Evolutionary conservation across 139 green algal species (phyloP).

Genomic region (Chlorella vulgaris): DNA sequence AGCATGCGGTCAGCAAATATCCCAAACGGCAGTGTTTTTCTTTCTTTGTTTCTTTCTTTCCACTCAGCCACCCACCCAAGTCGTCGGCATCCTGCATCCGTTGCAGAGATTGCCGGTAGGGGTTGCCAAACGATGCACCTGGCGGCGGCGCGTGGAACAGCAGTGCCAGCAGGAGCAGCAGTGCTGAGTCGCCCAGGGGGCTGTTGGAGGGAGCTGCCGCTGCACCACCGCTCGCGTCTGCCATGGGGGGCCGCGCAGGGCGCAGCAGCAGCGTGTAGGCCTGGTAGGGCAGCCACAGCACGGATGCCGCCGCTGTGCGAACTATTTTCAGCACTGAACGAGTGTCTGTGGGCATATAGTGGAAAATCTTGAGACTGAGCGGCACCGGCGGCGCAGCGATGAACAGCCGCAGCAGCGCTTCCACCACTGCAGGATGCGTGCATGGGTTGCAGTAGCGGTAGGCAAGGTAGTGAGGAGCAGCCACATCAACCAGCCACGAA

Average conservation of each 20-base stretch:
- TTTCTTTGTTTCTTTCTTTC: no score
- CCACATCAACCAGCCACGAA: no score
- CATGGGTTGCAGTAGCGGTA: no score
- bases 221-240: not conserved
- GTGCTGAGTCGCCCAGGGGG: slow-evolving; percentile 56
- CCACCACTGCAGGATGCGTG: slow-evolving; percentile 20
- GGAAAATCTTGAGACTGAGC: slow-evolving; percentile 33
- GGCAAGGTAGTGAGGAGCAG: no score
- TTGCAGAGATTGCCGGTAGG: slow-evolving; percentile 56
- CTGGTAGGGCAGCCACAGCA: slow-evolving; percentile 70
- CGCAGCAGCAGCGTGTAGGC: slow-evolving; percentile 63
- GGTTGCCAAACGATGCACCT: slow-evolving; percentile 47
- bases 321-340: slow-evolving; percentile 46
- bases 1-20: no score
- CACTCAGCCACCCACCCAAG: not conserved
- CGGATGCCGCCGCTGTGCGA: slow-evolving; percentile 50
- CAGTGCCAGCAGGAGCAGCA: slow-evolving; percentile 70
- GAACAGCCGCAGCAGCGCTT: slow-evolving; percentile 41
- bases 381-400: slow-evolving; percentile 26
- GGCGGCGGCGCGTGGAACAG: slow-evolving; percentile 57
- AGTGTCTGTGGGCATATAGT: slow-evolving; percentile 28
- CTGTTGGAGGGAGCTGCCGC: slow-evolving; percentile 24
- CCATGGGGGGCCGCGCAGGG: not conserved
- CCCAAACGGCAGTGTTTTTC: no score
- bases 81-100: slow-evolving; percentile 45